phyloP scores from a whole-genome alignment of 1,139 yeast species.

The Diutina pseudorugosa region DNA sequence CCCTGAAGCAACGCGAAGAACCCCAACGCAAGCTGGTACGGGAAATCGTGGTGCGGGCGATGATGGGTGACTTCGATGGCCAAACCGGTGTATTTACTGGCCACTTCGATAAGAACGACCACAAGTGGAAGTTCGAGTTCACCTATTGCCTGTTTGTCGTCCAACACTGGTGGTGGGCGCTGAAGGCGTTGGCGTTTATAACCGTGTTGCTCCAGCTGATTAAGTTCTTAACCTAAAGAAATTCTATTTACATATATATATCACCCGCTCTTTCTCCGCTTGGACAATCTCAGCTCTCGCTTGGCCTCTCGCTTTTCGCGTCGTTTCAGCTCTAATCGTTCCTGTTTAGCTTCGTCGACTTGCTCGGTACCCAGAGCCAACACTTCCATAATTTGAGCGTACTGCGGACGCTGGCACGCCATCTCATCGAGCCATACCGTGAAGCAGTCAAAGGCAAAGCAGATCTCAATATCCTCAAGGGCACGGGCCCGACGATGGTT shows the following conservation, averaged over 20 bases:
- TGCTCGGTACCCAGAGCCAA: background rate
- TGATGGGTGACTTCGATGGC: constrained; percentile 96
- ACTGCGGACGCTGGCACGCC: background rate
- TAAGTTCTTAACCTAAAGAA: background rate
- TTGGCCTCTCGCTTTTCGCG: background rate
- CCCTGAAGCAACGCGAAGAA: constrained; percentile 23
- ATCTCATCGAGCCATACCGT: constrained; percentile 1
- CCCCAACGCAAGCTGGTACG: constrained; percentile 30
- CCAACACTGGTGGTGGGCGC: constrained; percentile 96
- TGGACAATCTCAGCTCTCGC: background rate
- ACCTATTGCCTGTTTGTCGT: constrained; percentile 67
- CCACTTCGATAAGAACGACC: constrained; percentile 23
- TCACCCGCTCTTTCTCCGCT: background rate
- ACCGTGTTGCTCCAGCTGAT: constrained; percentile 28
- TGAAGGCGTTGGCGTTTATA: constrained; percentile 45
- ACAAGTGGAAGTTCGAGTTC: constrained; percentile 56
- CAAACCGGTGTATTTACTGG: constrained; percentile 80
- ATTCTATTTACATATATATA: background rate
- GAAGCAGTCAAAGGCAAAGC: constrained; percentile 1
- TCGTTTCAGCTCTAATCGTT: background rate
- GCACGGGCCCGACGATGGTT: background rate
- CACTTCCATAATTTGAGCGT: background rate
- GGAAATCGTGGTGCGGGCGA: constrained; percentile 79
- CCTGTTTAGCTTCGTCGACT: background rate
- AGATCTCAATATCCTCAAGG: background rate